Conservation (phyloP, 176 grass and related monocot genomes). For the Tillandsia leiboldiana region DNA sequence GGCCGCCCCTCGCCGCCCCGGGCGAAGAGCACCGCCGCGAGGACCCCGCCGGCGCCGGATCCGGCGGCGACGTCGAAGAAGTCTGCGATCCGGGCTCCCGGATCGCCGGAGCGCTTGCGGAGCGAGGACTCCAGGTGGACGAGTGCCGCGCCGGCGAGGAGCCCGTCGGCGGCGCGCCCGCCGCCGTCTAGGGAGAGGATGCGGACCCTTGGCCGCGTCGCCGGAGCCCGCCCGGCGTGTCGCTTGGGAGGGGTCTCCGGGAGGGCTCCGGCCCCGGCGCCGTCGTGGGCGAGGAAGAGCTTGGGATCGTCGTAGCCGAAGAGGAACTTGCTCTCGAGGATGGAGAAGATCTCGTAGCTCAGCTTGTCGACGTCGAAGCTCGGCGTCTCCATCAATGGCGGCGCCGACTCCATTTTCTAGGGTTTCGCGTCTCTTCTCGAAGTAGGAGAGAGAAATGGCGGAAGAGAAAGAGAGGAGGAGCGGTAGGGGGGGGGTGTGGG, state of each 20-base stretch:
- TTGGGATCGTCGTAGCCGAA: constrained; percentile 53
- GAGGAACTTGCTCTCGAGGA: constrained; percentile 92
- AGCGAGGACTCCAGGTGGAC: constrained; percentile 60
- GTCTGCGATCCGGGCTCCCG: constrained; percentile 43
- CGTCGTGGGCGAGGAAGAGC: neutral
- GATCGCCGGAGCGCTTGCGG: constrained; percentile 44
- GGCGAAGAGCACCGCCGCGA: constrained; percentile 74
- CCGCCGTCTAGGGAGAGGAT: constrained; percentile 92
- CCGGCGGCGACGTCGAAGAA: constrained; percentile 84
- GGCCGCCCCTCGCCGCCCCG: constrained; percentile 36
- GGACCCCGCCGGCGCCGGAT: constrained; percentile 80
- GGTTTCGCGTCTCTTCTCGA: neutral
- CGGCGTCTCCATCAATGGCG: constrained; percentile 12
- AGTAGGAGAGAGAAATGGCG: neutral
- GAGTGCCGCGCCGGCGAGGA: constrained; percentile 57
- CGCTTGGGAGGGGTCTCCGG: neutral
- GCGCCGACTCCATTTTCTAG: constrained; percentile 4
- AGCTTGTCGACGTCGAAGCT: constrained; percentile 79
- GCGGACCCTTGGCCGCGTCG: constrained; percentile 28
- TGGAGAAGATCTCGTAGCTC: constrained; percentile 93
- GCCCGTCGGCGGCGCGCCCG: constrained; percentile 46
- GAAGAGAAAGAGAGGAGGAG: too few relatives aligned
- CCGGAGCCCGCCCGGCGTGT: neutral
- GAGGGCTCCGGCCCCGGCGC: neutral
- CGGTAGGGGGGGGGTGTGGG: neutral